A percentile compares a stretch with the other conserved stretches of the same genome.
Evolutionary conservation across 2,329 filamentous ascomycete genomes (phyloP).

Genomic region (Aspergillus brasiliensis): DNA sequence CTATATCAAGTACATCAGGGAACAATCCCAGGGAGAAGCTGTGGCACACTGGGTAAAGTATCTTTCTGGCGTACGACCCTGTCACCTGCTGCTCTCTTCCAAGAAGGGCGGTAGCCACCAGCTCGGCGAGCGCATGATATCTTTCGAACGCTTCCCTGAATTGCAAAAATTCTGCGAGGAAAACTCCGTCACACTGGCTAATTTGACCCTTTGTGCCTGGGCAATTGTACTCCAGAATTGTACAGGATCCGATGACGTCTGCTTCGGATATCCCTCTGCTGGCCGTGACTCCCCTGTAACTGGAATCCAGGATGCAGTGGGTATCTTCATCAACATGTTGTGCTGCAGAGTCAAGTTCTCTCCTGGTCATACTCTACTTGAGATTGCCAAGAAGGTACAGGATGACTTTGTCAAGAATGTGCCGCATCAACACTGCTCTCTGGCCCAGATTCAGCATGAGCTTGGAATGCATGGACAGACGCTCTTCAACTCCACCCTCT

Average conservation of each 20-base stretch:
- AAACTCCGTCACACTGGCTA: slow-evolving; percentile 37
- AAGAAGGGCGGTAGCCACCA: slow-evolving; percentile 19
- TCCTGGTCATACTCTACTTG: slow-evolving; percentile 37
- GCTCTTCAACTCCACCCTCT: slow-evolving; percentile 47
- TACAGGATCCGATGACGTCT: slow-evolving; percentile 40
- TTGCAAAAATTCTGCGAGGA: slow-evolving; percentile 36
- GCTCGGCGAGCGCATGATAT: slow-evolving; percentile 30
- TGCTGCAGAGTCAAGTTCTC: slow-evolving; percentile 50
- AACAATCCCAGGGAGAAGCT: slow-evolving; percentile 28
- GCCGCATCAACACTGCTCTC: slow-evolving; percentile 53
- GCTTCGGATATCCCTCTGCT: slow-evolving; percentile 45
- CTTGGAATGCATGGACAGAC: slow-evolving; percentile 37
- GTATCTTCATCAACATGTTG: slow-evolving; percentile 59
- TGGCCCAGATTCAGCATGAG: slow-evolving; percentile 51
- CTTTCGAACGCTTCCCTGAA: slow-evolving; percentile 33
- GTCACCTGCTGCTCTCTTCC: slow-evolving; percentile 7
- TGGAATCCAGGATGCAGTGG: slow-evolving; percentile 50
- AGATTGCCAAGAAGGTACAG: slow-evolving; percentile 49
- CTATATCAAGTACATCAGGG: slow-evolving; percentile 39
- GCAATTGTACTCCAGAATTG: slow-evolving; percentile 39
- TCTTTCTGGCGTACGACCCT: slow-evolving; percentile 27
- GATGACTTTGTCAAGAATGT: slow-evolving; percentile 51
- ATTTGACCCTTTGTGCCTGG: slow-evolving; percentile 42
- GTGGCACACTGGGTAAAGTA: slow-evolving; percentile 40
- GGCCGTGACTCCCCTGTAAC: slow-evolving; percentile 50